Evolutionary conservation across 1,284 basidiomycete species (phyloP), one percentile per base, ranked within the genome.

Genomic region (Erythrobasidium hasegawianum): DNA sequence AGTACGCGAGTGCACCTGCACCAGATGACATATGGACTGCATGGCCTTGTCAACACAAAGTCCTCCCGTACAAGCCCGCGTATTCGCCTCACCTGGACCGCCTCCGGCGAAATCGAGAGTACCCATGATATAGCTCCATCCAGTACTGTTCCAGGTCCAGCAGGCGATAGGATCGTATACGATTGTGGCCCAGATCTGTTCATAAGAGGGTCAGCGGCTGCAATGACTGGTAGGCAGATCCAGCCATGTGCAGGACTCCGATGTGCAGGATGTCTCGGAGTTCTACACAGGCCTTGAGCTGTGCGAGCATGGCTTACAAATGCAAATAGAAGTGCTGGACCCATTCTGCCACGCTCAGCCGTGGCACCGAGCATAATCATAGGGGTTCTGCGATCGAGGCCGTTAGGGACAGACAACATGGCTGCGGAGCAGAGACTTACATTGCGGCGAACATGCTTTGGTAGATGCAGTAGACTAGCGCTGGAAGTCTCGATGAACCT

Each of bases 391-490:
- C n/a, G n/a, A n/a, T n/a, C n/a, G n/a, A n/a, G n/a, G n/a, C n/a
- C n/a, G n/a, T n/a, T n/a, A n/a, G n/a, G n/a, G n/a, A n/a, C n/a
- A n/a, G n/a, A n/a, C n/a, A n/a, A n/a, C n/a, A n/a, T n/a, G n/a
- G n/a, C n/a, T n/a, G n/a, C n/a, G n/a, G n/a, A n/a, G n/a, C n/a
- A n/a, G n/a, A n/a, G n/a, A n/a, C n/a, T n/a, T n/a, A n/a, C n/a
- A 8, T 88, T 88, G 86, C 86, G 7, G 86, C 88, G 73, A 90
- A 90, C 79, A 89, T 88, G 85, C 89, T 88, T 77, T 94, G 89
- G 79, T 90, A 93, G 77, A 91, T 88, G 69, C 86, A 86, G 79
- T 90, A 92, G 50, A 89, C 80, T 61, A 89, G 78, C 68, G 85
- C 83, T 2, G 87, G 87, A 65, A 89, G 82, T 57, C 86, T 80